Conservation (phyloP, 2,329 filamentous ascomycete species). For the Aspergillus sp. region DNA sequence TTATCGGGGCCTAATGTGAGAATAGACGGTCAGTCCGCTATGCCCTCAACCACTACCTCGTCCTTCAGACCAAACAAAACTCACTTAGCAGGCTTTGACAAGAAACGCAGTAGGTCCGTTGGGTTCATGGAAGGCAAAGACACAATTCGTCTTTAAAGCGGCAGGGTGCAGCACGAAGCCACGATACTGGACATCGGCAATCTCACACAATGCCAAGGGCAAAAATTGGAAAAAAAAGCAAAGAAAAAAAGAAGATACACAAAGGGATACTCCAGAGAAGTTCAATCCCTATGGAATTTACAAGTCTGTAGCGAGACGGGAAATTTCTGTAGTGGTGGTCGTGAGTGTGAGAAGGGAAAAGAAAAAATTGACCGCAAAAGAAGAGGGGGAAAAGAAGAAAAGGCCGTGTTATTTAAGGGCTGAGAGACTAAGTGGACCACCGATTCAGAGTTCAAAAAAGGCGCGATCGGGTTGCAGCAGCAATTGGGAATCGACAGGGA, state of each 20-base stretch:
- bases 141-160: conserved; percentile 26
- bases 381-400: neutral
- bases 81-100: conserved; percentile 91
- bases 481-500: too few relatives aligned
- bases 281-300: too few relatives aligned
- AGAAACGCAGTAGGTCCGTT: conserved; percentile 82
- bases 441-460: neutral
- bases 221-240: neutral
- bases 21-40: too few relatives aligned
- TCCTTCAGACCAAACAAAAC: conserved; percentile 27
- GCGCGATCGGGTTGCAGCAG: too few relatives aligned
- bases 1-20: conserved; percentile 55
- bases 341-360: neutral
- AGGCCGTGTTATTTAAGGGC: neutral
- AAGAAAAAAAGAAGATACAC: neutral
- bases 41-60: neutral
- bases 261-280: neutral
- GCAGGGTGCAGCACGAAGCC: conserved; percentile 24
- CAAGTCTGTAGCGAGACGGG: neutral
- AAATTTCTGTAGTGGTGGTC: neutral
- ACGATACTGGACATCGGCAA: conserved; percentile 28
- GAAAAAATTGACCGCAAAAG: neutral
- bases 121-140: conserved; percentile 69
- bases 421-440: neutral
- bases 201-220: neutral